Base-by-base conservation (phyloP, 108 stramenopile species). In the Fistulifera pelliculosa region DNA sequence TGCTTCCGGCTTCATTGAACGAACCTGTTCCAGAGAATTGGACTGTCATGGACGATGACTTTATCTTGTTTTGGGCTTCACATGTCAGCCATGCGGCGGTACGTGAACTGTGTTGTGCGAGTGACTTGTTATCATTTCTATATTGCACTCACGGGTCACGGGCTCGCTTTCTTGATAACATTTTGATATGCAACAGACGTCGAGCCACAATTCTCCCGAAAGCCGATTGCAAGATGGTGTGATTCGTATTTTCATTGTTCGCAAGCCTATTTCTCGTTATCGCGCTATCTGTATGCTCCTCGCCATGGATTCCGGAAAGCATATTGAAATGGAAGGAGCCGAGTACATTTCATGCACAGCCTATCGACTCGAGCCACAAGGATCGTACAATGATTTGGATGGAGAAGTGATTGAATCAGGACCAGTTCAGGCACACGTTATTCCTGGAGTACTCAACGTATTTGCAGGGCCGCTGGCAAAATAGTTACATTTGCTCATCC, bases 331-430 rank as follows among this genome's bases (percentile, higher is more conserved):
- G 47, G 56, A 62, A 17, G 62, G 54, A 12, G 72, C 72, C 18
- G 86, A 90, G 60, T 66, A 85, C 27, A 51, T 87, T 26, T 49
- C 75, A 25, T 94, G 93, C 59, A 62, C 68, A 19, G 88, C 93
- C 10, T 90, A 75, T 65, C 76, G 86, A 8, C 66, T 94, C 17
- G 86, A 89, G 57, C 15, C 38, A 64, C 26, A 71, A 38, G 79
- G 74, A 21, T 81, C 81, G 17, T 77, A 75, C 67, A 86, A 90
- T 62, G 84, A 82, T 61, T 48, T 94, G 54, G 93, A 94, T 56
- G 93, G 93, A 18, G 93, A 94, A 70, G 66, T 86, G 49, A 66
- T 94, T 41, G 84, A 90, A 61, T 18, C 72, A 25, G 93, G 93
- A 28, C 72, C 81, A n/a, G 62, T 94, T 39, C 93, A 94, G 65